Conservation (phyloP, 2,329 filamentous ascomycete genomes). For the Aspergillus sp. region DNA sequence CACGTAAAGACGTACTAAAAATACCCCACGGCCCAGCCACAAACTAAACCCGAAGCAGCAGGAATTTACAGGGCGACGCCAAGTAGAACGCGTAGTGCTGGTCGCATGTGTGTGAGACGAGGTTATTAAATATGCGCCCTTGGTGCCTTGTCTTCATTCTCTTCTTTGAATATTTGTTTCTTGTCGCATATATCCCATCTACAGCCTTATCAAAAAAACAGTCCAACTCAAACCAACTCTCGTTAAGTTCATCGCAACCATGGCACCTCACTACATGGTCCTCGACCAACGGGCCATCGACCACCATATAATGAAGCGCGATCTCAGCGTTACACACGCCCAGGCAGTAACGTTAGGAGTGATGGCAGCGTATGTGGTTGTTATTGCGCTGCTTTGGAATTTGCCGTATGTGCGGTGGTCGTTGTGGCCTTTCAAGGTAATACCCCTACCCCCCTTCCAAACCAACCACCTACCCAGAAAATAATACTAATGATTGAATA, state of each 20-base stretch:
- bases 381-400: slow-evolving; percentile 78
- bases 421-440: slow-evolving; percentile 78
- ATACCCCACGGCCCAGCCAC: slow-evolving; percentile 21
- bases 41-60: slow-evolving; percentile 17
- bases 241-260: slow-evolving; percentile 13
- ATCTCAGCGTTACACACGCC: slow-evolving; percentile 64
- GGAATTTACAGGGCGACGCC: slow-evolving; percentile 19
- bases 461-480: too few species aligned
- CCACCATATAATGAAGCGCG: slow-evolving; percentile 50
- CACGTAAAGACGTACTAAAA: slow-evolving; percentile 22
- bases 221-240: not conserved
- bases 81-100: slow-evolving; percentile 20
- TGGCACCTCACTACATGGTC: slow-evolving; percentile 32
- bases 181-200: too few species aligned
- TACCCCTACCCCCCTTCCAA: too few species aligned
- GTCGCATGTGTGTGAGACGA: slow-evolving; percentile 3
- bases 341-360: slow-evolving; percentile 71
- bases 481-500: not conserved
- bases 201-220: not conserved
- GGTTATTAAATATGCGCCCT: not conserved
- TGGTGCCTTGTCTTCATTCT: too few species aligned
- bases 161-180: not conserved
- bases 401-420: slow-evolving; percentile 72
- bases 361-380: slow-evolving; percentile 70
- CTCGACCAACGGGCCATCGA: slow-evolving; percentile 26